These are phyloP conservation scores for Poa pratensis DNA, from an alignment of 176 grass and related monocot genomes.

Conservation along the genomic window DNA sequence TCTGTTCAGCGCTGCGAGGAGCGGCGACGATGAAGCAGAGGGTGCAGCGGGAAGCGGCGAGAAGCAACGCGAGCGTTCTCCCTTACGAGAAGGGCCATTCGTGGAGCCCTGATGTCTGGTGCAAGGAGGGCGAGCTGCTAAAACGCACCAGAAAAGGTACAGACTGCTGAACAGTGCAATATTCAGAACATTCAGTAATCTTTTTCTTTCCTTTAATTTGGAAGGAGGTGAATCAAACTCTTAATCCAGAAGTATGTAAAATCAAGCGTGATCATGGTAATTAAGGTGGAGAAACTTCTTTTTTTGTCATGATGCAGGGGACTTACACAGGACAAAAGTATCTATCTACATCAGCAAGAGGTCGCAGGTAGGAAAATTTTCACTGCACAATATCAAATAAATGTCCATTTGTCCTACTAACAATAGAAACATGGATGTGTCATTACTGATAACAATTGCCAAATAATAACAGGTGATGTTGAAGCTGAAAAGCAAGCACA, in stretches of 20 bases:
- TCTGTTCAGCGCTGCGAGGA: slow-evolving; percentile 72
- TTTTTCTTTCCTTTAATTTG: neutral
- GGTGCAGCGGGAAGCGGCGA: slow-evolving; percentile 61
- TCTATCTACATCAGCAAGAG: slow-evolving; percentile 89
- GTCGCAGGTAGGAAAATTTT: slow-evolving; percentile 64
- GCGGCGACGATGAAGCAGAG: slow-evolving; percentile 79
- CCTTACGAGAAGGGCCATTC: slow-evolving; percentile 82
- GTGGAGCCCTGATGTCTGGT: slow-evolving; percentile 87
- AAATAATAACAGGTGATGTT: slow-evolving; percentile 69
- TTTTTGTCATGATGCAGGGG: slow-evolving; percentile 63
- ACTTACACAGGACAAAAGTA: slow-evolving; percentile 64
- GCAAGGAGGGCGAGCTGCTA: slow-evolving; percentile 88
- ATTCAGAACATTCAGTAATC: slow-evolving; percentile 31
- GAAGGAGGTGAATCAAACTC: neutral
- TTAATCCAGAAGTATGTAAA: neutral
- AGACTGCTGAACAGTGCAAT: neutral
- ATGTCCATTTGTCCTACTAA: neutral
- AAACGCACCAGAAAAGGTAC: slow-evolving; percentile 94
- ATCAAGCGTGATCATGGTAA: neutral
- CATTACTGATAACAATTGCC: slow-evolving; percentile 21
- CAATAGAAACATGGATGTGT: neutral
- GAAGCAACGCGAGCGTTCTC: slow-evolving; percentile 75
- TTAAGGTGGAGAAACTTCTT: neutral
- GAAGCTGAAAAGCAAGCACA: slow-evolving; percentile 95
- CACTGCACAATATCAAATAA: slow-evolving; percentile 11